A percentile compares a stretch with the other conserved stretches of the same genome.
phyloP scores from a whole-genome alignment of 306 rosid genomes.

The Cercis canadensis region DNA sequence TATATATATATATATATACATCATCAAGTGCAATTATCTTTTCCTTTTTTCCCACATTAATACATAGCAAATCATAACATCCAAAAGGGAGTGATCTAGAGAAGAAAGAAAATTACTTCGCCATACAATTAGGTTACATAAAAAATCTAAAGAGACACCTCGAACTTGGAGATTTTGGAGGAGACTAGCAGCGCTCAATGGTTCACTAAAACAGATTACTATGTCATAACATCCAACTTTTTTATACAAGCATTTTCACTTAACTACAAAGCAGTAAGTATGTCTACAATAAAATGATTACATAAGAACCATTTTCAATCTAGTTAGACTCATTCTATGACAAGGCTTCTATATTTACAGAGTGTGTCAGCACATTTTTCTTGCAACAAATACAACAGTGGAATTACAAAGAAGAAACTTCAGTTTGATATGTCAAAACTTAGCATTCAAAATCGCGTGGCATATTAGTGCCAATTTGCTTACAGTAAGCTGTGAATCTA shows the following conservation, averaged over 20 bases:
- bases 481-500: conserved; percentile 40
- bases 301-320: conserved; percentile 37
- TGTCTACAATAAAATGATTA: conserved; percentile 27
- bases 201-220: too few relatives aligned
- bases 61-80: too few relatives aligned
- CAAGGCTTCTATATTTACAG: conserved; percentile 51
- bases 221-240: too few relatives aligned
- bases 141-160: too few relatives aligned
- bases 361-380: conserved; percentile 27
- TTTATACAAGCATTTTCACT: conserved; percentile 37
- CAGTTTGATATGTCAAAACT: conserved; percentile 25
- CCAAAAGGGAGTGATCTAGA: too few relatives aligned
- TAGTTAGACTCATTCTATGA: conserved; percentile 34
- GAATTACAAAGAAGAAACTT: conserved; percentile 26
- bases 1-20: too few relatives aligned
- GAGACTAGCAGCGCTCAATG: too few relatives aligned
- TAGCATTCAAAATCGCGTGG: conserved; percentile 28
- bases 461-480: conserved; percentile 26
- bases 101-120: too few relatives aligned
- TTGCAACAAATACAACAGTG: conserved; percentile 43
- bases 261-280: conserved; percentile 28
- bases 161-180: too few relatives aligned
- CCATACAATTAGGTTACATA: too few relatives aligned
- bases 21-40: too few relatives aligned
- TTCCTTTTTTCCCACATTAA: too few relatives aligned